Percentiles rank a stretch among this genome's conserved stretches.
Conservation (phyloP, 441 rosid species). For the Geranium incanum region DNA sequence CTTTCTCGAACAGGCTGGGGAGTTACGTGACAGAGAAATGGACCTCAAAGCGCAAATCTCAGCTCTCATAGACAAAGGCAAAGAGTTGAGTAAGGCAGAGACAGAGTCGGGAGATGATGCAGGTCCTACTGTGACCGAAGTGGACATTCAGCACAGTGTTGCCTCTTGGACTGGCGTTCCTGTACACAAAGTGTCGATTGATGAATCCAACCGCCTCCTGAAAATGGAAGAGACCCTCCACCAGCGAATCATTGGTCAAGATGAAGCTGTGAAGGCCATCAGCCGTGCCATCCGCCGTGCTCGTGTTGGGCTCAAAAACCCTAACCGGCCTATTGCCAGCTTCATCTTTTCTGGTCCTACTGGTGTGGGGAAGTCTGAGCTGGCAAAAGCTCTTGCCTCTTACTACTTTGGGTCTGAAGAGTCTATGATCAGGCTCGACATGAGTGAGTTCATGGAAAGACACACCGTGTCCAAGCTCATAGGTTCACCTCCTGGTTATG, state of each 20-base stretch:
- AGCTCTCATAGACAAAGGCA: slow-evolving; percentile 80
- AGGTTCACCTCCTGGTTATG: slow-evolving; percentile 98
- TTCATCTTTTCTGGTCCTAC: slow-evolving; percentile 99
- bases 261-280: slow-evolving; percentile 94
- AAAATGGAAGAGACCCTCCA: slow-evolving; percentile 95
- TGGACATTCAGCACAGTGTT: slow-evolving; percentile 89
- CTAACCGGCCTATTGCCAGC: slow-evolving; percentile 91
- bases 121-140: slow-evolving; percentile 77
- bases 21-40: slow-evolving; percentile 85
- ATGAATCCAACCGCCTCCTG: slow-evolving; percentile 88
- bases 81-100: slow-evolving; percentile 94
- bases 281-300: slow-evolving; percentile 95
- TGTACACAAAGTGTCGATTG: slow-evolving; percentile 89
- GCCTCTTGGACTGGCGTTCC: slow-evolving; percentile 97
- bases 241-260: slow-evolving; percentile 89
- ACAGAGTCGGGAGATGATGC: slow-evolving; percentile 67
- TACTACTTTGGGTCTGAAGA: slow-evolving; percentile 97
- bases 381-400: slow-evolving; percentile 89
- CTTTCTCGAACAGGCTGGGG: slow-evolving; percentile 64
- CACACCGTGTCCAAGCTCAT: slow-evolving; percentile 95
- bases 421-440: slow-evolving; percentile 92
- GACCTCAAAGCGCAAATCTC: slow-evolving; percentile 86
- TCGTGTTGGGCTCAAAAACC: slow-evolving; percentile 96
- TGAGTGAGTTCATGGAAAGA: slow-evolving; percentile 99
- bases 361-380: slow-evolving; percentile 97